phyloP scores from a whole-genome alignment of 2,329 filamentous ascomycete genomes.

The Mycosphaerella arachidis region DNA sequence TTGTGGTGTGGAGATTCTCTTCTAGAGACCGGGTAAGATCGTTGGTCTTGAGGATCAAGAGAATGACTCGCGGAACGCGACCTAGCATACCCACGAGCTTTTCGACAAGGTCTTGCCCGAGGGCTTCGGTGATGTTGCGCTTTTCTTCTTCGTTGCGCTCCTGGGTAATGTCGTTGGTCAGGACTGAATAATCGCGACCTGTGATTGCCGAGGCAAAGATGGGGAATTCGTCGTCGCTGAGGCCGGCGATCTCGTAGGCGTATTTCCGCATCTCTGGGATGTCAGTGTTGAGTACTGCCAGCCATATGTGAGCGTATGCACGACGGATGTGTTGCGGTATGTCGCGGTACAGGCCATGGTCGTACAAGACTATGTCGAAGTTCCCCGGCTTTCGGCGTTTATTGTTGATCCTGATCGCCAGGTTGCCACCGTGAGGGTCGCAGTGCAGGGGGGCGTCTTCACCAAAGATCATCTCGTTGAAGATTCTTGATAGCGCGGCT shows the following conservation, averaged over 20 bases:
- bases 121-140: conserved; percentile 73
- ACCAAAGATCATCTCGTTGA: conserved; percentile 99
- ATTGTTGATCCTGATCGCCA: conserved; percentile 78
- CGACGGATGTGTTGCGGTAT: conserved; percentile 74
- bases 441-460: conserved; percentile 85
- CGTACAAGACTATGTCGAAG: conserved; percentile 94
- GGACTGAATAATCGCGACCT: conserved; percentile 78
- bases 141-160: conserved; percentile 72
- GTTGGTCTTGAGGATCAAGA: conserved; percentile 96
- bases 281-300: conserved; percentile 88
- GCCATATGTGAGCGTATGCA: conserved; percentile 94
- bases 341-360: conserved; percentile 92
- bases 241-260: conserved; percentile 80
- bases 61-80: conserved; percentile 83
- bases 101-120: conserved; percentile 75
- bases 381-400: conserved; percentile 58
- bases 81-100: conserved; percentile 85
- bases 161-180: conserved; percentile 52
- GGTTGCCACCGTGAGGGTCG: conserved; percentile 93
- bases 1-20: conserved; percentile 74
- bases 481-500: conserved; percentile 81
- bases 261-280: conserved; percentile 82
- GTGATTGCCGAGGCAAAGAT: conserved; percentile 96
- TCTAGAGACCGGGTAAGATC: conserved; percentile 91
- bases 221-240: conserved; percentile 85